These are phyloP conservation scores for Cicer pinnatifidum DNA, from an alignment of 306 rosid genomes.

Conservation along the genomic window DNA sequence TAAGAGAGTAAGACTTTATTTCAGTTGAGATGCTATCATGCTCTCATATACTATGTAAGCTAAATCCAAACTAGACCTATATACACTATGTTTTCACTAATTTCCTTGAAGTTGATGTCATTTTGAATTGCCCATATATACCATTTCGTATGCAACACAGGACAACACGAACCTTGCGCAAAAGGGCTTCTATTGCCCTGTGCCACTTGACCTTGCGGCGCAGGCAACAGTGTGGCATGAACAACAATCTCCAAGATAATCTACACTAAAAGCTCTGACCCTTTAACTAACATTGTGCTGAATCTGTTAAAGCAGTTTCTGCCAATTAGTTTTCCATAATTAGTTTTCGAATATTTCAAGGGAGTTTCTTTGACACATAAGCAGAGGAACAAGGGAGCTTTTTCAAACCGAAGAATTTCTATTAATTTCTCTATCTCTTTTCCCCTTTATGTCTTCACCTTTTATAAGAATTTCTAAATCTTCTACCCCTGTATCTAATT, in stretches of 20 bases:
- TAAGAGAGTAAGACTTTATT: background rate
- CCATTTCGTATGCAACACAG: background rate
- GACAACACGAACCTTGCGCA: background rate
- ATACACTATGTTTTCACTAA: constrained; percentile 15
- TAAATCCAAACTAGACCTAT: background rate
- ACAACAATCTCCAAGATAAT: background rate
- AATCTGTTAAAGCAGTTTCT: background rate
- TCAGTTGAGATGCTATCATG: background rate
- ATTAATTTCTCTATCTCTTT: background rate
- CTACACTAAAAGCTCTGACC: background rate
- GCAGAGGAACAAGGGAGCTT: background rate
- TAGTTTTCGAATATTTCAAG: background rate
- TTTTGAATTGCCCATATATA: background rate
- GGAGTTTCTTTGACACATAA: background rate
- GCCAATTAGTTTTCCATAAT: background rate
- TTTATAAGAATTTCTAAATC: background rate
- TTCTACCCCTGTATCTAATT: constrained; percentile 2
- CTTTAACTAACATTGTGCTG: background rate
- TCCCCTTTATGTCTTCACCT: background rate
- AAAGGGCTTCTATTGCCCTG: background rate
- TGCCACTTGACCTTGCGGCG: background rate
- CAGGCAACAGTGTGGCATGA: background rate
- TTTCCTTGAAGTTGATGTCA: background rate
- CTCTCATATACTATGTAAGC: background rate
- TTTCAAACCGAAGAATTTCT: constrained; percentile 1